Evolutionary conservation across 169 alveolate genomes (phyloP), one percentile per base, ranked within the genome.

Genomic region (Cryptosporidium parvum): DNA sequence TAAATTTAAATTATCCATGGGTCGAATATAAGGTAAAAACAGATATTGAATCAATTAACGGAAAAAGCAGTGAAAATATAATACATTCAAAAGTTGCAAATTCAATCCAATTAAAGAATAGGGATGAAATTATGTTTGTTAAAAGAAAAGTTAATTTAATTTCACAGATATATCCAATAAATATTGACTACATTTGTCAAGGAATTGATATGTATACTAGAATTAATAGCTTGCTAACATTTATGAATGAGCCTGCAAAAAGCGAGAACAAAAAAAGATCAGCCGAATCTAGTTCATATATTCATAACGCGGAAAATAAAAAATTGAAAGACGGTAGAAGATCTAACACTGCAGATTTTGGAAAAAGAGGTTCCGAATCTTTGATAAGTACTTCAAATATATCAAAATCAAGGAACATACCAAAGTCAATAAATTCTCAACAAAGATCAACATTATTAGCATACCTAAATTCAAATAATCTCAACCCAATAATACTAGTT

Each of bases 161-260:
- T 65, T 45, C 73, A n/a, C 89, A 80, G 42, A 62, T 80, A 61
- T 80, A 80, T 42, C 89, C 89, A 23, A 62, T 80, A 80, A 53
- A 53, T 44, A 65, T 65, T 26, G 89, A 80, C 51, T 80, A 62
- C 42, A 65, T 80, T 21, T 80, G 89, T 31, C 89, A 59, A 29
- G 89, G 89, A 80, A 48, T 80, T 26, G 89, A 80, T 62, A 80
- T 80, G 73, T 65, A 80, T 18, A 37, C 73, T 21, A 35, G 89
- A 62, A 62, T 67, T 23, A 80, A 53, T 29, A 42, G 52, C n/a
- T 62, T 80, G 18, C n/a, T 80, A 33, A 44, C 75, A 21, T 65
- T 80, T 67, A 80, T 80, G 73, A 80, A 65, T 39, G 89, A 80
- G n/a, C 89, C 89, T 44, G 9, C 61, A 2, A 80, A 65, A 62